These are phyloP conservation scores for Antitrichia curtipendula DNA, from an alignment of 225 moss, liverwort and hornwort species.

Conservation along the genomic window DNA sequence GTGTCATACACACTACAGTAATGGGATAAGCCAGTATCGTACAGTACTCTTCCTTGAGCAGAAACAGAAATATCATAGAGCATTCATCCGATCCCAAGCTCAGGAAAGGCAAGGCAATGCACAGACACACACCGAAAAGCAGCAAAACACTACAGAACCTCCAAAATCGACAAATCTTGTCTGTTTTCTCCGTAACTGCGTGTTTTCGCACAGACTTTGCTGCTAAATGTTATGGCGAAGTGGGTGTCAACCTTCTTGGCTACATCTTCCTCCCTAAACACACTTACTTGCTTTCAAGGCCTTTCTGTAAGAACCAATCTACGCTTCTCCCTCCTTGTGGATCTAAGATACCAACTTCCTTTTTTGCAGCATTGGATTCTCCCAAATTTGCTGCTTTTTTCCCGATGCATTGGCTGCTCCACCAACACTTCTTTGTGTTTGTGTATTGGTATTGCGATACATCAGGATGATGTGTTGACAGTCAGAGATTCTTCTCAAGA, in stretches of 20 bases:
- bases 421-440: too few relatives aligned
- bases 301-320: neutral
- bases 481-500: neutral
- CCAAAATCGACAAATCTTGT: neutral
- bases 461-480: neutral
- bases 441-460: neutral
- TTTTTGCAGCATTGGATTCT: neutral
- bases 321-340: neutral
- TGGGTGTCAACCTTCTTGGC: neutral
- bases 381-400: neutral
- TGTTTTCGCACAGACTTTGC: neutral
- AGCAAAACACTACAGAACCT: neutral
- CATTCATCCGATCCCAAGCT: neutral
- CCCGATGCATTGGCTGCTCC: neutral
- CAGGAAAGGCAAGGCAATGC: neutral
- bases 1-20: neutral
- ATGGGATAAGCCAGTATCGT: neutral
- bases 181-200: neutral
- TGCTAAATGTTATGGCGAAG: neutral
- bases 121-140: neutral
- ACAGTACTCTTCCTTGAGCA: neutral
- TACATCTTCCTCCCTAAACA: neutral
- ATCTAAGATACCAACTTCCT: neutral
- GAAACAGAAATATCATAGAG: neutral
- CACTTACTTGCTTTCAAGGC: neutral